phyloP scores from a whole-genome alignment of 352 stramenopile species.

The Hyaloperonospora brassicae region DNA sequence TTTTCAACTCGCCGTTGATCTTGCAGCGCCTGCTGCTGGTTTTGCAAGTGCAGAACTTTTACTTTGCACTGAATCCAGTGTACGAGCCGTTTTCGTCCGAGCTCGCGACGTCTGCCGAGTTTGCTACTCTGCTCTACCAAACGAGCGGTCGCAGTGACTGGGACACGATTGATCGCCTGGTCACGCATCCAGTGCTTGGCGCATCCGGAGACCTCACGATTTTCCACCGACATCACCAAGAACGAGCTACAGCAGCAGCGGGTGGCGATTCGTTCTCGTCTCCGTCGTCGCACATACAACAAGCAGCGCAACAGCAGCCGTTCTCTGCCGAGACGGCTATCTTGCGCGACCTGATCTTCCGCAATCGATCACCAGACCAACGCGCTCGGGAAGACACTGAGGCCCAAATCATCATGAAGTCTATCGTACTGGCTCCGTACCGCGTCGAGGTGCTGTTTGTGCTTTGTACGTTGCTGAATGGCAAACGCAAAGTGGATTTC shows the following conservation, averaged over 20 bases:
- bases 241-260: slow-evolving; percentile 11
- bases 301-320: slow-evolving; percentile 26
- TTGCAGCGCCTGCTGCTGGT: slow-evolving; percentile 65
- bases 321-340: slow-evolving; percentile 67
- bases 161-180: slow-evolving; percentile 59
- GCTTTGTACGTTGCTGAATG: slow-evolving; percentile 92
- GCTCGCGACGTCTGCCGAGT: slow-evolving; percentile 71
- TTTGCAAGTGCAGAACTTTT: slow-evolving; percentile 80
- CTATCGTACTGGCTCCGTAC: slow-evolving; percentile 86
- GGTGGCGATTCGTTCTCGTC: slow-evolving; percentile 7
- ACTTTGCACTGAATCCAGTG: slow-evolving; percentile 71
- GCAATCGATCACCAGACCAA: slow-evolving; percentile 44
- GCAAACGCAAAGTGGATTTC: slow-evolving; percentile 90
- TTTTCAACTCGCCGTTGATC: slow-evolving; percentile 79
- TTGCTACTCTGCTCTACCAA: slow-evolving; percentile 71
- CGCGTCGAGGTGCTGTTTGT: slow-evolving; percentile 96
- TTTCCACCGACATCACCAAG: slow-evolving; percentile 33
- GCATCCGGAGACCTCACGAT: slow-evolving; percentile 46
- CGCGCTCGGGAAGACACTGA: slow-evolving; percentile 57
- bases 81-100: slow-evolving; percentile 81
- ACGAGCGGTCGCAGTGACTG: slow-evolving; percentile 68
- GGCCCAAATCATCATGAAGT: slow-evolving; percentile 87
- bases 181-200: slow-evolving; percentile 40
- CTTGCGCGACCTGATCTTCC: slow-evolving; percentile 66
- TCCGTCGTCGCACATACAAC: slow-evolving; percentile 7